Base-by-base conservation (phyloP, 2,329 filamentous ascomycete species). In the Sclerotinia trifoliorum region DNA sequence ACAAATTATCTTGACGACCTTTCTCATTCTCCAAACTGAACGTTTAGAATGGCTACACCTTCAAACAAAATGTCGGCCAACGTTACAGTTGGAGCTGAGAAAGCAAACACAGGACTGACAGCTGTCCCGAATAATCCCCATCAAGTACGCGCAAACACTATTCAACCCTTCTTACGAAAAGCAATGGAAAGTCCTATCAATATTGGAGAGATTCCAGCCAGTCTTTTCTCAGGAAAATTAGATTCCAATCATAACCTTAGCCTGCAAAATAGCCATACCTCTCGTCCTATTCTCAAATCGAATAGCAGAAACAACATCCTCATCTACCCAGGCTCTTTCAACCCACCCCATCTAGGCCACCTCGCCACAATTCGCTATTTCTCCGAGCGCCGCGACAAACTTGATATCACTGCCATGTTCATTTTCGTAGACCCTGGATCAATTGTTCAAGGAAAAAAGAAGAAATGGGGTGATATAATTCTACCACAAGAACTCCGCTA, bases 301-400 rank as follows among this genome's bases (percentile, higher is more conserved):
- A 26, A 39, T 19, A 5, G 21, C 29, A 62, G n/a, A 39, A 62
- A 62, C 15, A 62, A 51, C 2, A 51, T 62, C 8, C 29, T 62
- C 32, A 46, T 62, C 1, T 62, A 62, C 10, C 21, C 46, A 26
- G 60, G 60, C 46, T 62, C 29, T 13, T 62, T 62, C 15, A 62
- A 62, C 15, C 60, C 60, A 26, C 60, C 46, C 15, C 60, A 62
- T 3, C 60, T 51, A 39, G 60, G 60, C 5, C 46, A 62, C 19
- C 46, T 62, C 8, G 60, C 60, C 21, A 62, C 60, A 2, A 39
- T 62, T 8, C 60, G 2, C 8, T 51, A 62, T 21, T 51, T 51
- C 19, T 24, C 32, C 1, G 60, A 62, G n/a, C 29, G 29, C 11
- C 60, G 60, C 5, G 44, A 39, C 2, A 6, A 62, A 7, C 15